Evolutionary conservation across 2,329 filamentous ascomycete species (phyloP).

Genomic region (Penicillium verrucosum): DNA sequence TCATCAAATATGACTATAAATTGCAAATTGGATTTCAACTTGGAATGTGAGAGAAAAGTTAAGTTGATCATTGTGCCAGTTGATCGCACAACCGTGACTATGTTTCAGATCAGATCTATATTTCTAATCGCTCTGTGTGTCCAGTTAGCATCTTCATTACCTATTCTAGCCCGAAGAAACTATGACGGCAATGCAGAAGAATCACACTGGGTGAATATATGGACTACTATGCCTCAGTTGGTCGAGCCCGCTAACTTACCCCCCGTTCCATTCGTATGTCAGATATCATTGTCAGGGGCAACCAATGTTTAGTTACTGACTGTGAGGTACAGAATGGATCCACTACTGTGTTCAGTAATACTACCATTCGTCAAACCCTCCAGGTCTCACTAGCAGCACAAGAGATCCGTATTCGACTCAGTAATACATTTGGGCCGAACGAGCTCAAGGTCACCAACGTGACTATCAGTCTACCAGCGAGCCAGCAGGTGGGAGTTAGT

Average conservation of each 20-base stretch:
- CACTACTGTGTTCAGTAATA: slow-evolving; percentile 56
- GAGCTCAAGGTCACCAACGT: slow-evolving; percentile 59
- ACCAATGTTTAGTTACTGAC: neutral
- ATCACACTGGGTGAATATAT: slow-evolving; percentile 59
- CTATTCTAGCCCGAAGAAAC: neutral
- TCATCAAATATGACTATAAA: neutral
- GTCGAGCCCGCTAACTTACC: slow-evolving; percentile 62
- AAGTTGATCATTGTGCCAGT: neutral
- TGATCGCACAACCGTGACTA: neutral
- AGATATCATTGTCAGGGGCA: no score
- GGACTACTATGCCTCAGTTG: slow-evolving; percentile 65
- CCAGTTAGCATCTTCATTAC: neutral
- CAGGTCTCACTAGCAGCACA: slow-evolving; percentile 57
- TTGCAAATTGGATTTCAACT: neutral
- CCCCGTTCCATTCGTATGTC: slow-evolving; percentile 52
- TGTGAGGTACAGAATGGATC: slow-evolving; percentile 47
- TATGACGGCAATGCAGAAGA: neutral
- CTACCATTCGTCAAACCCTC: slow-evolving; percentile 65
- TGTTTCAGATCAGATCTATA: neutral
- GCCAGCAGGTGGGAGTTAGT: slow-evolving; percentile 46
- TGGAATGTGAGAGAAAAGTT: neutral
- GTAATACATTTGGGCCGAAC: slow-evolving; percentile 62
- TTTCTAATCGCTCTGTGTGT: neutral
- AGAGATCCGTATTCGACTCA: slow-evolving; percentile 60
- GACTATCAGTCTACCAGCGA: slow-evolving; percentile 54